Conservation (phyloP, 2,329 filamentous ascomycete species). For the Keithomyces neogunnii region DNA sequence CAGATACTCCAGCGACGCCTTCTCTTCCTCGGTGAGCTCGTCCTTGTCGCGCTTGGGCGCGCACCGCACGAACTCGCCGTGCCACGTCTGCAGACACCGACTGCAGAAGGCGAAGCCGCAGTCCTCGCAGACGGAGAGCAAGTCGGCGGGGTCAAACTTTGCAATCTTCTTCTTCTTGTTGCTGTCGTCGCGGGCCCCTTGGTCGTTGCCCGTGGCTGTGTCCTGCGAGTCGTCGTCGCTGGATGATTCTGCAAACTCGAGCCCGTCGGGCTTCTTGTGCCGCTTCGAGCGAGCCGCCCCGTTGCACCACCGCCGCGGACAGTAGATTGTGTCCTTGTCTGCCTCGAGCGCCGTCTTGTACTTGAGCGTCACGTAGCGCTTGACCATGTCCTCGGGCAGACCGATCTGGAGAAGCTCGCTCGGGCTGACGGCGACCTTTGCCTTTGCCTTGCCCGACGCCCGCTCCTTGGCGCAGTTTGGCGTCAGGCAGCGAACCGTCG, state of each 20-base stretch:
- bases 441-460: constrained; percentile 33
- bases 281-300: constrained; percentile 73
- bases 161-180: constrained; percentile 14
- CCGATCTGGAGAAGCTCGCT: constrained; percentile 77
- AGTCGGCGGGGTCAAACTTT: constrained; percentile 44
- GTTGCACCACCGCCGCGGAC: constrained; percentile 86
- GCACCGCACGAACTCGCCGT: constrained; percentile 72
- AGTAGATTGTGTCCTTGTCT: constrained; percentile 87
- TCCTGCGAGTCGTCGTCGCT: constrained; percentile 39
- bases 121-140: constrained; percentile 78
- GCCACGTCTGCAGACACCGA: constrained; percentile 69
- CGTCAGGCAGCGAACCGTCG: constrained; percentile 69
- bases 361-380: constrained; percentile 81
- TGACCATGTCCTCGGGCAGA: constrained; percentile 61
- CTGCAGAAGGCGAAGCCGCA: constrained; percentile 84
- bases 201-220: constrained; percentile 36
- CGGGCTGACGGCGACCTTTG: constrained; percentile 64
- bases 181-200: constrained; percentile 9
- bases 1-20: constrained; percentile 79
- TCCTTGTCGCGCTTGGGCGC: constrained; percentile 55
- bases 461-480: constrained; percentile 68
- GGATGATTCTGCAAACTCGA: constrained; percentile 50
- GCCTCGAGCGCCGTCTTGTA: constrained; percentile 89
- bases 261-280: constrained; percentile 61
- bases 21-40: constrained; percentile 76